phyloP scores from a whole-genome alignment of 2,329 filamentous ascomycete genomes.

The Aspergillus udagawae region DNA sequence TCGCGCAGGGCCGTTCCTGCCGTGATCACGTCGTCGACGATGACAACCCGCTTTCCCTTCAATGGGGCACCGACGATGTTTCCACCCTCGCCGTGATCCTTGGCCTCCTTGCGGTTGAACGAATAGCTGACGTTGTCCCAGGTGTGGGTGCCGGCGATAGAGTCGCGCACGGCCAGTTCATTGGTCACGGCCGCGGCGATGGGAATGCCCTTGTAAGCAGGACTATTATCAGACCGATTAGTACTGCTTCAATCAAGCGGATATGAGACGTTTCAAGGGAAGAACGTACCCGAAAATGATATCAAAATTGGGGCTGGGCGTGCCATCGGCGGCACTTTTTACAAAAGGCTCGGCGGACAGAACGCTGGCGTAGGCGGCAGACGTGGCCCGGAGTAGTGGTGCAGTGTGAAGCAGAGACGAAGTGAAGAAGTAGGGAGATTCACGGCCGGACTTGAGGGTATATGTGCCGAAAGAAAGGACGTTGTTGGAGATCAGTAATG shows the following conservation, averaged over 20 bases:
- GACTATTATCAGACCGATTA: conserved; percentile 31
- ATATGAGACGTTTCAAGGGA: neutral
- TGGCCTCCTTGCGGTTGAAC: conserved; percentile 95
- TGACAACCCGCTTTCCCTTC: conserved; percentile 78
- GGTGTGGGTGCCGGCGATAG: conserved; percentile 34
- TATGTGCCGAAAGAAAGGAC: conserved; percentile 42
- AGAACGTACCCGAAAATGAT: conserved; percentile 67
- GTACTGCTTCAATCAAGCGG: neutral
- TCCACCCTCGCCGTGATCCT: conserved; percentile 92
- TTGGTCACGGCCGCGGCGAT: conserved; percentile 74
- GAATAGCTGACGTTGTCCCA: conserved; percentile 74
- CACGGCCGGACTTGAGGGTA: conserved; percentile 82
- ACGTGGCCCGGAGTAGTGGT: conserved; percentile 70
- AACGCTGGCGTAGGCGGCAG: conserved; percentile 71
- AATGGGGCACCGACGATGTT: conserved; percentile 84
- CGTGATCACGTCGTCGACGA: conserved; percentile 96
- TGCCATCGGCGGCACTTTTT: conserved; percentile 29
- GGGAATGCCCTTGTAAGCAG: conserved; percentile 96
- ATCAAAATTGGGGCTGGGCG: conserved; percentile 59
- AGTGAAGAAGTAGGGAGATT: conserved; percentile 97
- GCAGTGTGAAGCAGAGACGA: conserved; percentile 85
- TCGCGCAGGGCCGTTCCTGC: conserved; percentile 92
- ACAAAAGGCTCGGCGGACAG: conserved; percentile 47
- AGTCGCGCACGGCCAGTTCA: conserved; percentile 68
- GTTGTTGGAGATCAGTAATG: conserved; percentile 36